Conservation (phyloP, 2,329 filamentous ascomycete species). For the Thermochaetoides dissita region DNA sequence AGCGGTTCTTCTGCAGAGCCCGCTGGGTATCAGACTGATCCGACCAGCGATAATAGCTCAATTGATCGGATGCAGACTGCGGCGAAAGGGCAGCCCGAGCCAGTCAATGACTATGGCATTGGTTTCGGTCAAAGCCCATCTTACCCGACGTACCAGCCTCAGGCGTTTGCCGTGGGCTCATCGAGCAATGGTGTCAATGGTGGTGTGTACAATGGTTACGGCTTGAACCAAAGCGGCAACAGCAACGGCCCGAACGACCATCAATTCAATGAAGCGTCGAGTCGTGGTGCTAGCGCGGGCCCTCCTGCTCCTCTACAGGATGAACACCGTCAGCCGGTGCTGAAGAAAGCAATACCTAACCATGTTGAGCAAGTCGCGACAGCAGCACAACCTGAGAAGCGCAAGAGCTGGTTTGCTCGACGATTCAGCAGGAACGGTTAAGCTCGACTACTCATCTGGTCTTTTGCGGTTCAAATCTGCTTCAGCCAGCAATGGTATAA, state of each 20-base stretch:
- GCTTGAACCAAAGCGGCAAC: background rate
- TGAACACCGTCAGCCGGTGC: constrained; percentile 18
- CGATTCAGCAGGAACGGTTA: constrained; percentile 55
- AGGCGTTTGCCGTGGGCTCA: constrained; percentile 23
- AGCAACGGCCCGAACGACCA: constrained; percentile 5
- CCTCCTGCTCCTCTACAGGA: constrained; percentile 20
- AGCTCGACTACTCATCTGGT: constrained; percentile 1
- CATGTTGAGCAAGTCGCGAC: constrained; percentile 13
- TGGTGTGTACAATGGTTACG: background rate
- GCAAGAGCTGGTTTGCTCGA: constrained; percentile 79
- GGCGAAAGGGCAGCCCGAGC: constrained; percentile 36
- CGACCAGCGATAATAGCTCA: constrained; percentile 79
- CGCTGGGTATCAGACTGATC: constrained; percentile 71
- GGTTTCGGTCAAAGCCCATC: constrained; percentile 32
- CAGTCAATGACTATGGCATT: constrained; percentile 52
- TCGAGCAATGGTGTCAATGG: constrained; percentile 10
- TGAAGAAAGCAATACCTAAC: constrained; percentile 14
- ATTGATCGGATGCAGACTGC: constrained; percentile 57
- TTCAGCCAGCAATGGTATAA: background rate
- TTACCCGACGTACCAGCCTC: constrained; percentile 23
- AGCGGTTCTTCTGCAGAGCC: constrained; percentile 62
- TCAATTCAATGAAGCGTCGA: constrained; percentile 8
- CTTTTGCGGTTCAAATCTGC: background rate
- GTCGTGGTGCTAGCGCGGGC: constrained; percentile 1
- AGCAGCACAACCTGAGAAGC: constrained; percentile 45